phyloP scores from a whole-genome alignment of 441 rosid genomes.

The Pelargonium fulgidum region DNA sequence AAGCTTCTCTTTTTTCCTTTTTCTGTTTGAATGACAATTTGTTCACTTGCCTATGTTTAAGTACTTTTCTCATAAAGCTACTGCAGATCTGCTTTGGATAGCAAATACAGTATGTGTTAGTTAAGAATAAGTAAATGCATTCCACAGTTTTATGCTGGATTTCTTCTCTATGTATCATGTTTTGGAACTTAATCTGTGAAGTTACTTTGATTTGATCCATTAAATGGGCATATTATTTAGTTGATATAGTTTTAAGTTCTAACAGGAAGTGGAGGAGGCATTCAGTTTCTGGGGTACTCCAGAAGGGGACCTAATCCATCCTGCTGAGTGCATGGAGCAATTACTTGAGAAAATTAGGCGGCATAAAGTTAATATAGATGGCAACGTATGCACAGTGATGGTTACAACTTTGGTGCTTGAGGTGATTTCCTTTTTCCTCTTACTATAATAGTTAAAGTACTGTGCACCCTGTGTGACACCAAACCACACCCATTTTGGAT shows the following conservation, averaged over 20 bases:
- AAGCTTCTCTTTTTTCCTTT: neutral
- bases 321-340: conserved; percentile 96
- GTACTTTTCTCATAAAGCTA: neutral
- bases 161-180: neutral
- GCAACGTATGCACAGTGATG: conserved; percentile 93
- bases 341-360: conserved; percentile 94
- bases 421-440: conserved; percentile 39
- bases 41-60: neutral
- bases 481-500: no score
- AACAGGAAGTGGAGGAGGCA: conserved; percentile 89
- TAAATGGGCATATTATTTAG: neutral
- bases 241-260: conserved; percentile 10
- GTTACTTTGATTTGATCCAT: neutral
- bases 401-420: conserved; percentile 98
- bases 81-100: neutral
- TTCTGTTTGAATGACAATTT: neutral
- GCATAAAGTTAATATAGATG: conserved; percentile 83
- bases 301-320: conserved; percentile 92
- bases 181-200: neutral
- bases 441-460: neutral
- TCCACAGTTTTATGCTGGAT: neutral
- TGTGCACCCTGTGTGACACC: no score
- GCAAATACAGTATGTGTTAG: neutral
- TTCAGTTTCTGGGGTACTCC: conserved; percentile 95
- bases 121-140: neutral